Percentiles rank a stretch among this genome's conserved stretches.
These are phyloP conservation scores for Acanthamoeba lenticulata DNA, from an alignment of 208 protist genomes.

Conservation along the genomic window DNA sequence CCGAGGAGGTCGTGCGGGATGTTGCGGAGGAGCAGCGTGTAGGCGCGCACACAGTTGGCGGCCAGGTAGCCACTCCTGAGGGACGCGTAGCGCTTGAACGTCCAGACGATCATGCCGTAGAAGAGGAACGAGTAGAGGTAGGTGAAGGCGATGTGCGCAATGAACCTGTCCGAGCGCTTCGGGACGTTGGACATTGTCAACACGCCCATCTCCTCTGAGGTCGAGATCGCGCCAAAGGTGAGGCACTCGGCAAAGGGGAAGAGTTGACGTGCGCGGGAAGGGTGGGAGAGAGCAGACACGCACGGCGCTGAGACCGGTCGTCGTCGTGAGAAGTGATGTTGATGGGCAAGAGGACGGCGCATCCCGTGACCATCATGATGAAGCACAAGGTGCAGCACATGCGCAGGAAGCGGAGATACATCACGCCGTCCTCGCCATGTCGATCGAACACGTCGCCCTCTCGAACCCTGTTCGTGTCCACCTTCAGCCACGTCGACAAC, in stretches of 20 bases:
- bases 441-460: neutral
- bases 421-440: conserved; percentile 32
- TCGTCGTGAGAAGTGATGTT: neutral
- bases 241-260: neutral
- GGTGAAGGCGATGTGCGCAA: conserved; percentile 1
- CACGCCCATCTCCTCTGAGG: conserved; percentile 32
- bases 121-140: conserved; percentile 35
- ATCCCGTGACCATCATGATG: conserved; percentile 1
- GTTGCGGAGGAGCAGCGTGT: neutral
- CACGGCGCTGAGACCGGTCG: neutral
- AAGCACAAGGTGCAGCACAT: neutral
- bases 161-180: neutral
- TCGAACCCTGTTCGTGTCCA: neutral
- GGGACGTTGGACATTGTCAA: conserved; percentile 34
- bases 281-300: neutral
- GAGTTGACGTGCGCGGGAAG: neutral
- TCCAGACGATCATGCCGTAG: neutral
- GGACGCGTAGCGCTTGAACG: neutral
- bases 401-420: conserved; percentile 46
- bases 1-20: neutral
- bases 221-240: neutral
- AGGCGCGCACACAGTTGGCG: neutral
- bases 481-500: neutral
- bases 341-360: neutral
- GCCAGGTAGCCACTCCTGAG: neutral